Evolutionary conservation across 1,284 basidiomycete genomes (phyloP).

Genomic region (Cutaneotrichosporon cyanovorans): DNA sequence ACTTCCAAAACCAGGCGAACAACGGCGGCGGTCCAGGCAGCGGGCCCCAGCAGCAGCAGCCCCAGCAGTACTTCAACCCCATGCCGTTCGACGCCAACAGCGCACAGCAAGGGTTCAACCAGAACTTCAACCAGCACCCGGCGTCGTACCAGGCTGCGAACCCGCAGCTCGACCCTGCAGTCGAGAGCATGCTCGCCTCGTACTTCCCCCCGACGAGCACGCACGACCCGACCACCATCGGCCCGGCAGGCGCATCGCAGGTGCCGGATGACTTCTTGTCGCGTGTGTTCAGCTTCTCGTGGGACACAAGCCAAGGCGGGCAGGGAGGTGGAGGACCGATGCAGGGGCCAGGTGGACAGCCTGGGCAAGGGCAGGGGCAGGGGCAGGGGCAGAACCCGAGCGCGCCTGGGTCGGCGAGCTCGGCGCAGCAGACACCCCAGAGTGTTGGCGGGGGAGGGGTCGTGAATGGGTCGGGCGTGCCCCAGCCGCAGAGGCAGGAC

Average conservation of each 20-base stretch:
- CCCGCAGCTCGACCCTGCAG: conserved; percentile 33
- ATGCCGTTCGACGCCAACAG: conserved; percentile 4
- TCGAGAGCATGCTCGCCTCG: conserved; percentile 34
- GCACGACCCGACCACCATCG: conserved; percentile 7
- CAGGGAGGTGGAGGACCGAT: neutral
- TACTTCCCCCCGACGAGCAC: conserved; percentile 28
- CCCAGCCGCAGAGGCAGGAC: conserved; percentile 12
- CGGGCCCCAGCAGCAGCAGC: conserved; percentile 2
- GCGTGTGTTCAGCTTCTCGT: conserved; percentile 41
- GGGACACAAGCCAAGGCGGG: conserved; percentile 26
- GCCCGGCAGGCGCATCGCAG: conserved; percentile 12
- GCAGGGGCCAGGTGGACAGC: neutral
- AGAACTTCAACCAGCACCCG: conserved; percentile 33
- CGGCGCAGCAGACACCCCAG: conserved; percentile 1
- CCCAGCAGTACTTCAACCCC: neutral
- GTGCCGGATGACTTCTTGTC: conserved; percentile 41
- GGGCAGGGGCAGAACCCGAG: conserved; percentile 4
- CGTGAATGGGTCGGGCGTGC: neutral
- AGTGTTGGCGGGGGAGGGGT: neutral
- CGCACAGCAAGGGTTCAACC: conserved; percentile 22
- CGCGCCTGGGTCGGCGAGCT: neutral
- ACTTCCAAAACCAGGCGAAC: conserved; percentile 6
- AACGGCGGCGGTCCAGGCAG: too few species aligned
- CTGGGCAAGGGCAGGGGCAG: conserved; percentile 3
- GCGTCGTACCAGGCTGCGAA: conserved; percentile 7